A percentile compares a stretch with the other conserved stretches of the same genome.
phyloP scores from a whole-genome alignment of 1,284 basidiomycete species.

The Cryptococcus jaspeensis region DNA sequence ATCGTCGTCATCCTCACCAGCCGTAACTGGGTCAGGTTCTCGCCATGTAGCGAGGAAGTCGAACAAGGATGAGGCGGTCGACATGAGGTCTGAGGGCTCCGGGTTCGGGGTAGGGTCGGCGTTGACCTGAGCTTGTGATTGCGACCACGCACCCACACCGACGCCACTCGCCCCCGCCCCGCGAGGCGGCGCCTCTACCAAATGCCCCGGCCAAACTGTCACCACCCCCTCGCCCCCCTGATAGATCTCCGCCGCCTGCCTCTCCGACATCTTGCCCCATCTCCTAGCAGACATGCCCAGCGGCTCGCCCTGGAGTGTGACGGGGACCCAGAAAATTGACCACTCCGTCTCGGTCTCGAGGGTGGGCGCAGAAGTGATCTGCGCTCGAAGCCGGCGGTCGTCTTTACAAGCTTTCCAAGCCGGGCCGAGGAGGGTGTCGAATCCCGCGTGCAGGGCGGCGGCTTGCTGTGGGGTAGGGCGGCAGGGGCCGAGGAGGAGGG shows the following conservation, averaged over 20 bases:
- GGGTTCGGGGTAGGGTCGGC: background rate
- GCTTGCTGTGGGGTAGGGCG: constrained; percentile 18
- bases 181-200: constrained; percentile 7
- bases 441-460: constrained; percentile 9
- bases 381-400: background rate
- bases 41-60: constrained; percentile 34
- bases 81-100: constrained; percentile 24
- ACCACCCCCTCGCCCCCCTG: constrained; percentile 29
- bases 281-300: background rate
- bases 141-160: too few relatives aligned
- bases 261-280: constrained; percentile 3
- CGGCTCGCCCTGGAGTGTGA: background rate
- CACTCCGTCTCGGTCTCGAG: constrained; percentile 19
- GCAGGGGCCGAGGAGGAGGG: constrained; percentile 22
- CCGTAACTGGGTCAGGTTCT: constrained; percentile 19
- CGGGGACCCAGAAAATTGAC: constrained; percentile 38
- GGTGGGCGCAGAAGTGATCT: too few relatives aligned
- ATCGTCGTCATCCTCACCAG: constrained; percentile 1
- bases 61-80: constrained; percentile 28
- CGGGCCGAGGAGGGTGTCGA: constrained; percentile 23
- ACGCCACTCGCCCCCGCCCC: too few relatives aligned
- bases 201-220: constrained; percentile 43
- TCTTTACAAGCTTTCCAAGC: constrained; percentile 20
- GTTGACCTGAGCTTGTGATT: too few relatives aligned
- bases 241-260: constrained; percentile 13